Evolutionary conservation across 78 protist genomes (phyloP), one percentile per base, ranked within the genome.

Genomic region (Cavenderia fasciculata): DNA sequence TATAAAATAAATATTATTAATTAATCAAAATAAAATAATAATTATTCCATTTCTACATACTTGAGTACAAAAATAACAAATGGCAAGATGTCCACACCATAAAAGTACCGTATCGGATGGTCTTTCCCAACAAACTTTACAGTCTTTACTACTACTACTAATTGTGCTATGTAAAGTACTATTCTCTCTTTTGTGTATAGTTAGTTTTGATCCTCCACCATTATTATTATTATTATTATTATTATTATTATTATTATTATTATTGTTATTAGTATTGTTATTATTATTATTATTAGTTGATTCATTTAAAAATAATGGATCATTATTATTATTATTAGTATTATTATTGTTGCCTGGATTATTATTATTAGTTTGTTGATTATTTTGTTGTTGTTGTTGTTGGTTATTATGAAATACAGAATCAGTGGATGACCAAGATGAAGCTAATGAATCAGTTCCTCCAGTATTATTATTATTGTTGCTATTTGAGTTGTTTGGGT

Each of bases 101-200:
- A 77, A 40, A 18, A 63, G 36, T 11, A 77, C 87, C 14, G 74
- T 63, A 38, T 77, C 87, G 18, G 65, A 16, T 29, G 87, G 87
- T 65, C 87, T 61, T 14, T 77, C 87, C 87, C 87, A 77, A 63
- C 87, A 77, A 34, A 77, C 63, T 51, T 63, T 77, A 65, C 87
- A 77, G 16, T 56, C 61, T 63, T 43, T 63, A 1, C 63, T 63
- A 63, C 69, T 51, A 19, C 68, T 41, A 7, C 57, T 36, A 16
- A 77, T 77, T n/a, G 74, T 65, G 23, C 76, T 65, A 10, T 77
- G 87, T 23, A 77, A 36, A n/a, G 68, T 63, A 51, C 75, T 63
- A 49, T 77, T 11, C 6, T 77, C 87, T 63, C 87, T 65, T 47
- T 51, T 61, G 7, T 76, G 73, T 34, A 46, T 77, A 63, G 46